These are phyloP conservation scores for Lentinula guzmanii DNA, from an alignment of 768 basidiomycete genomes.

Conservation along the genomic window DNA sequence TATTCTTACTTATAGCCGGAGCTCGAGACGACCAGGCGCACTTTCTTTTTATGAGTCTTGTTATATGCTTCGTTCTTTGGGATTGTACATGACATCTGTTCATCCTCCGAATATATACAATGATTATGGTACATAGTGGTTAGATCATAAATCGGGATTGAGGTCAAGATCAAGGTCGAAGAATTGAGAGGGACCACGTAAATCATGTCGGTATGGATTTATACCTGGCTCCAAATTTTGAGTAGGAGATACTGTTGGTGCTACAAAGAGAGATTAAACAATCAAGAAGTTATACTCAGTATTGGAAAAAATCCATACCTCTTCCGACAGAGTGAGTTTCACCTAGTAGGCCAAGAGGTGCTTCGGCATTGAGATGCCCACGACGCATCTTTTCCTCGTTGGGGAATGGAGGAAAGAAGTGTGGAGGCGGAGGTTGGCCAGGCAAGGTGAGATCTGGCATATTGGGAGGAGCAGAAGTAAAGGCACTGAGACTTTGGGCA, in stretches of 20 bases:
- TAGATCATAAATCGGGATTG: conserved; percentile 65
- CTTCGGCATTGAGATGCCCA: conserved; percentile 74
- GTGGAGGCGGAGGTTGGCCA: conserved; percentile 67
- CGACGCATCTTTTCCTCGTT: conserved; percentile 90
- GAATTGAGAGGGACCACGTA: conserved; percentile 53
- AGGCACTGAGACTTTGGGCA: conserved; percentile 78
- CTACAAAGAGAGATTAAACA: conserved; percentile 26
- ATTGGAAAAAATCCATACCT: conserved; percentile 38
- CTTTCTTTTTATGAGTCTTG: conserved; percentile 70
- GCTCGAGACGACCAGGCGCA: conserved; percentile 83
- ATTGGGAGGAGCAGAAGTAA: conserved; percentile 85
- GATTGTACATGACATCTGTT: neutral
- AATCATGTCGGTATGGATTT: conserved; percentile 70
- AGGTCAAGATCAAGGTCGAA: conserved; percentile 82
- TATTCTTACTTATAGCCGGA: conserved; percentile 57
- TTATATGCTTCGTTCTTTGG: neutral
- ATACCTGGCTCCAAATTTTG: conserved; percentile 43
- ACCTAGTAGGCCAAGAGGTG: conserved; percentile 69
- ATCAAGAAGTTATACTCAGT: conserved; percentile 2
- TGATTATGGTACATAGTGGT: neutral
- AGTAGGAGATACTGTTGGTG: conserved; percentile 58
- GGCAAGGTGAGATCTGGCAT: conserved; percentile 71
- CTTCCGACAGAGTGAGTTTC: conserved; percentile 80
- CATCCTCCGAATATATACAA: no score
- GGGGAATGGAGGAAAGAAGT: conserved; percentile 88